phyloP scores from a whole-genome alignment of 2,329 filamentous ascomycete genomes.

The Aspergillus tubingensis region DNA sequence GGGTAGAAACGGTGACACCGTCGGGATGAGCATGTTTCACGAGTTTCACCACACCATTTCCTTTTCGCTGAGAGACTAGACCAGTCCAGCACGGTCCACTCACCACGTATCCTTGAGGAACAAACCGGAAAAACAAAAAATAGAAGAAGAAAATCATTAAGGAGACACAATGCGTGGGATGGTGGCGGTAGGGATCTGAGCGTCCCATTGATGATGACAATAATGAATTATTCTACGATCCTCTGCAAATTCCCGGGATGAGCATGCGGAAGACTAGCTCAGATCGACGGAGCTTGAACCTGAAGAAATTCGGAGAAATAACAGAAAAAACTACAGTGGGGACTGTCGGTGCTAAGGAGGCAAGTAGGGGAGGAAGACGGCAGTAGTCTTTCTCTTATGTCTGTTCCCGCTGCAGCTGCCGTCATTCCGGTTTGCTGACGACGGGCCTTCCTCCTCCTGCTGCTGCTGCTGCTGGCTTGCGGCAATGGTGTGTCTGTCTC shows the following conservation, averaged over 20 bases:
- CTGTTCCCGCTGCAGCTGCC: conserved; percentile 15
- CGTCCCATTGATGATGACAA: too few relatives aligned
- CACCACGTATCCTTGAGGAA: too few relatives aligned
- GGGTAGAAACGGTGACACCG: conserved; percentile 6
- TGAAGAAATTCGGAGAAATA: background rate
- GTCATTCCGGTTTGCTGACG: conserved; percentile 15
- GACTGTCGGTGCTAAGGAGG: background rate
- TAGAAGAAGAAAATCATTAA: background rate
- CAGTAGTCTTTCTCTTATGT: conserved; percentile 6
- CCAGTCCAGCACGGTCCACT: too few relatives aligned
- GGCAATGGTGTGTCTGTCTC: background rate
- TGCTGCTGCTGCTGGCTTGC: background rate
- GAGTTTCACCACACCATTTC: too few relatives aligned
- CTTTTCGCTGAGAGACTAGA: too few relatives aligned
- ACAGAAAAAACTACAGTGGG: background rate
- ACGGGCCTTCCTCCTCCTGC: conserved; percentile 1
- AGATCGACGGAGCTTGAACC: background rate
- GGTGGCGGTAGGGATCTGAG: background rate
- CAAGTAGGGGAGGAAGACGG: background rate
- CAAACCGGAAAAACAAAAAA: background rate
- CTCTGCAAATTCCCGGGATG: too few relatives aligned
- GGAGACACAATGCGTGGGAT: background rate
- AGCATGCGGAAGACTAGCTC: too few relatives aligned
- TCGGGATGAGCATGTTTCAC: too few relatives aligned
- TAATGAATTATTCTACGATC: too few relatives aligned